Evolutionary conservation across 768 basidiomycete genomes (phyloP), one percentile per base, ranked within the genome.

Genomic region (Omphalotus guepiniiformis): DNA sequence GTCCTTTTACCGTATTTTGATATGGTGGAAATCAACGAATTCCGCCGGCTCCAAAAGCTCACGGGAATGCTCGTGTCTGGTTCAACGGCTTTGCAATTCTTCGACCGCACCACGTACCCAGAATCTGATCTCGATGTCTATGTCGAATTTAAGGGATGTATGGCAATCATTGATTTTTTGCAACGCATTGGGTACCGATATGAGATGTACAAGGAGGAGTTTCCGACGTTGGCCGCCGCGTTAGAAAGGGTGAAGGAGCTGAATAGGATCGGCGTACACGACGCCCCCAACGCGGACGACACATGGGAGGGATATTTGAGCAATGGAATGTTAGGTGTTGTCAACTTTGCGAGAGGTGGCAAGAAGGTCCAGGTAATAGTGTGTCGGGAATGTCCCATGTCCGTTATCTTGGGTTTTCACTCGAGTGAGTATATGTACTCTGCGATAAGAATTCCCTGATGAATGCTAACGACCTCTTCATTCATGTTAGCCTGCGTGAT

Each of bases 121-220:
- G 66, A 64, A 4, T 66, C 78, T 0, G 78, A 80, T 50, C 68
- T 82, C 6, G 79, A 81, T 45, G 30, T 80, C 4, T 80, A 80
- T 54, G 62, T 66, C 15, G 62, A 70, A 6, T 63, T 65, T 2
- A 55, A 58, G 0, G 53, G 59, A 27, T 56, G 62, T 27, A 32
- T 45, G 11, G 59, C 63, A 16, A 57, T 79, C 3, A 67, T 63
- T 0, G 36, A 38, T 11, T 75, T 69, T 61, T 55, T 79, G 0
- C 28, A 59, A 0, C 34, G 50, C 7, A 55, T 62, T 4, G 67
- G 68, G 0, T 74, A 73, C 44, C 12, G 18, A 0, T 73, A 56
- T 41, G 21, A 2, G 3, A 62, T 67, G 0, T 37, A 51, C 44
- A 4, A 43, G 13, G 26, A 8, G 3, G 68, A 68, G 42, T 45